phyloP scores from a whole-genome alignment of 208 protist genomes.

The Tritrichomonas musculus region DNA sequence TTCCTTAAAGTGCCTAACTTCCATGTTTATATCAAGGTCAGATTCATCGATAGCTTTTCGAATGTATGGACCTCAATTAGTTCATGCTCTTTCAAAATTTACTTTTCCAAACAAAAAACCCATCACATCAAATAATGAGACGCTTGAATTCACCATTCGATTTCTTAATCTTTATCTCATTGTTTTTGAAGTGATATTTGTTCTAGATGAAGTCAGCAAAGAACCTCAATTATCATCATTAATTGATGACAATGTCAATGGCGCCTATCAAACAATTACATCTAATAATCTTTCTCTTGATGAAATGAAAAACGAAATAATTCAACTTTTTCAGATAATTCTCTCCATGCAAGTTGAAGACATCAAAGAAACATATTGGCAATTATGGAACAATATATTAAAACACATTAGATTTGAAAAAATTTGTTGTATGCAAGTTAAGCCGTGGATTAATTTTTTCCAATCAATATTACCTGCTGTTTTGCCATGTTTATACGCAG shows the following conservation, averaged over 20 bases:
- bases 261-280: background rate
- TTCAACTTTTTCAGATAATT: background rate
- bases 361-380: background rate
- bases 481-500: background rate
- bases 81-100: background rate
- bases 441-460: background rate
- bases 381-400: background rate
- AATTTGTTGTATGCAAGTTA: background rate
- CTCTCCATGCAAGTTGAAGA: background rate
- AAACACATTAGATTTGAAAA: background rate
- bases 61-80: background rate
- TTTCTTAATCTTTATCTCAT: background rate
- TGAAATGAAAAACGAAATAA: background rate
- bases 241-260: background rate
- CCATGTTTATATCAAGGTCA: background rate
- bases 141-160: background rate
- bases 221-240: background rate
- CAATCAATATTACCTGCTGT: background rate
- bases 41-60: background rate
- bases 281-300: background rate
- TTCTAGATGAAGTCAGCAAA: background rate
- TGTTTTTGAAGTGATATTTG: background rate
- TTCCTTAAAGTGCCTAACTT: background rate
- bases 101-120: background rate
- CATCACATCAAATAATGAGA: background rate